Evolutionary conservation across 2,329 filamentous ascomycete genomes (phyloP).

Genomic region (Trichoderma hamatum): DNA sequence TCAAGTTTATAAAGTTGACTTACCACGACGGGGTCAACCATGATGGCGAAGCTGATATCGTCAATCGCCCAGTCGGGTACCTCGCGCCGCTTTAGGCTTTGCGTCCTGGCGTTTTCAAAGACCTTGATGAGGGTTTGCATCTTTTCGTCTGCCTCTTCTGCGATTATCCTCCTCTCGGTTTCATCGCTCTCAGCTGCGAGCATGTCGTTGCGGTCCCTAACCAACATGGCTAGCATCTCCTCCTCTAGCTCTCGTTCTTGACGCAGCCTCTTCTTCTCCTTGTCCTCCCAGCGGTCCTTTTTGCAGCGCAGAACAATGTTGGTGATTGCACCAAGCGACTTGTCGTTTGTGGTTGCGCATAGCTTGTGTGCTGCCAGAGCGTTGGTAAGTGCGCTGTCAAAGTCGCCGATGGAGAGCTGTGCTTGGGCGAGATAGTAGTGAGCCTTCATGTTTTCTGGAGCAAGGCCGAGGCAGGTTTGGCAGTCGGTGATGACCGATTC

Average conservation of each 20-base stretch:
- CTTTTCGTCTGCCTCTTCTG: constrained; percentile 53
- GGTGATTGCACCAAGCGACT: constrained; percentile 71
- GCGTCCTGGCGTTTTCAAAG: constrained; percentile 56
- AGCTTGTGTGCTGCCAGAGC: constrained; percentile 73
- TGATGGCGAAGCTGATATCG: constrained; percentile 73
- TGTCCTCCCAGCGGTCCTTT: constrained; percentile 80
- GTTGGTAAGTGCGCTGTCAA: constrained; percentile 70
- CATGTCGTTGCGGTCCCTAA: constrained; percentile 49
- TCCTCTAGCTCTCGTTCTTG: constrained; percentile 61
- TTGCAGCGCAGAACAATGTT: constrained; percentile 77
- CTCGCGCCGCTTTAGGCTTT: constrained; percentile 53
- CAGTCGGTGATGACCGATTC: constrained; percentile 78
- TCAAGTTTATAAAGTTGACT: constrained; percentile 31
- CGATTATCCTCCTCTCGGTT: constrained; percentile 52
- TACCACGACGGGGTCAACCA: constrained; percentile 70
- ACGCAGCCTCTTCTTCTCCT: constrained; percentile 64
- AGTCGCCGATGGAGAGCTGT: constrained; percentile 66
- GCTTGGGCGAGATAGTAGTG: constrained; percentile 83
- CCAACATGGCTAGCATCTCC: constrained; percentile 59
- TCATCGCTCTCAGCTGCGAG: constrained; percentile 45
- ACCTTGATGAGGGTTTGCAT: constrained; percentile 48
- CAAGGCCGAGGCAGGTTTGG: constrained; percentile 70
- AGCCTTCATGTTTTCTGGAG: constrained; percentile 72
- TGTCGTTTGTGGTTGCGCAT: constrained; percentile 65
- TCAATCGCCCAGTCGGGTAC: constrained; percentile 79